phyloP scores from a whole-genome alignment of 2,329 filamentous ascomycete genomes.

The Hypomyces perniciosus region DNA sequence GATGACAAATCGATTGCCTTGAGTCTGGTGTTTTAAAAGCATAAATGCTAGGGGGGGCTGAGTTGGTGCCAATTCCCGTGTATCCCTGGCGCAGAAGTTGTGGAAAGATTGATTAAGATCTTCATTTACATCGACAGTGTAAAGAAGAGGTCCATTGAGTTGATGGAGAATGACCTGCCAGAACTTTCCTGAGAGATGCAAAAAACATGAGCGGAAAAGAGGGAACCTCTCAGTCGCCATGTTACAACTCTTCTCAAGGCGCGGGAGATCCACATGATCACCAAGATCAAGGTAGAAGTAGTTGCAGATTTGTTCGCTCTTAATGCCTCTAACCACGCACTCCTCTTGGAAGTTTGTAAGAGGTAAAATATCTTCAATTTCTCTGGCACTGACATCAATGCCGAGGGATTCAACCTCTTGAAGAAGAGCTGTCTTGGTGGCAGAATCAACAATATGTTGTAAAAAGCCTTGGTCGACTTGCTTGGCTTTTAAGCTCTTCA shows the following conservation, averaged over 20 bases:
- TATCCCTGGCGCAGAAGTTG: constrained; percentile 11
- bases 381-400: constrained; percentile 1
- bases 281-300: constrained; percentile 21
- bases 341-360: constrained; percentile 16
- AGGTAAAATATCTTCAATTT: constrained; percentile 16
- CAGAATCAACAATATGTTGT: constrained; percentile 12
- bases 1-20: constrained; percentile 17
- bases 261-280: constrained; percentile 12
- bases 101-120: constrained; percentile 13
- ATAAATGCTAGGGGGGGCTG: constrained; percentile 15
- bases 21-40: constrained; percentile 13
- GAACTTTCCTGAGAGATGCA: constrained; percentile 12
- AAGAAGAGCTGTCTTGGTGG: constrained; percentile 7
- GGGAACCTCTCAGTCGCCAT: constrained; percentile 14
- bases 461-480: too few relatives aligned
- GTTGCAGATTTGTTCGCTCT: constrained; percentile 15
- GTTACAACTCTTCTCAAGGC: constrained; percentile 15
- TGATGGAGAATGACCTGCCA: constrained; percentile 19
- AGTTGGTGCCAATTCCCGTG: background rate
- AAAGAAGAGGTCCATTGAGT: constrained; percentile 9
- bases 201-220: constrained; percentile 20
- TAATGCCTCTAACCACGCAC: constrained; percentile 1
- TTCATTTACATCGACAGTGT: background rate
- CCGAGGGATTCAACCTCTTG: constrained; percentile 3
- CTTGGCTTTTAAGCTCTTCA: background rate